Evolutionary conservation across 331 rosid genomes (phyloP).

Genomic region (Acacia pycnantha): DNA sequence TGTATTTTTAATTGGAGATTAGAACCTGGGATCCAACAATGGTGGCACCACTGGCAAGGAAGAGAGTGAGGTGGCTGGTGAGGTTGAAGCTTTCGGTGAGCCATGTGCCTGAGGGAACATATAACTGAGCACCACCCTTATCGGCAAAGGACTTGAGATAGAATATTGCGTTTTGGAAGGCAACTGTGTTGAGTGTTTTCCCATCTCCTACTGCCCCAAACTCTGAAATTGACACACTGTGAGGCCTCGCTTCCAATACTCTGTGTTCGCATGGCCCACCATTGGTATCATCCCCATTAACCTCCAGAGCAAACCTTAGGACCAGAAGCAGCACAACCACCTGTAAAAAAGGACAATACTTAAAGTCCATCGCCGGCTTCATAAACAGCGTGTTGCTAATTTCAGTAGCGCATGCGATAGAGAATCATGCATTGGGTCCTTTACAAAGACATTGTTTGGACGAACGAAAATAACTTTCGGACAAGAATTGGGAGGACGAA

Average conservation of each 20-base stretch:
- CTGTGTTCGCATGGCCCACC: slow-evolving; percentile 31
- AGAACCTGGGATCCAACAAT: slow-evolving; percentile 62
- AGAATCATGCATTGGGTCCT: not conserved
- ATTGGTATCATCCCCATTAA: slow-evolving; percentile 28
- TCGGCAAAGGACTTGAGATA: slow-evolving; percentile 67
- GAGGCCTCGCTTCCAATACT: slow-evolving; percentile 46
- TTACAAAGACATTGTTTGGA: slow-evolving; percentile 6
- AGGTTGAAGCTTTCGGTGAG: slow-evolving; percentile 67
- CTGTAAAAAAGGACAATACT: slow-evolving; percentile 11
- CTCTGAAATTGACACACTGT: slow-evolving; percentile 62
- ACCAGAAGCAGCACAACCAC: slow-evolving; percentile 45
- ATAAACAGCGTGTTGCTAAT: not conserved
- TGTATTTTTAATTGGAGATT: not conserved
- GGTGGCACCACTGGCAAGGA: slow-evolving; percentile 56
- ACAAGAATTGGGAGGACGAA: not conserved
- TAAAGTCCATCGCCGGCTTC: not conserved
- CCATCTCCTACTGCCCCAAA: slow-evolving; percentile 77
- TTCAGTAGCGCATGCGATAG: not conserved
- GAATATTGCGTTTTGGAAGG: slow-evolving; percentile 69
- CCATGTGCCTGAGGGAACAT: slow-evolving; percentile 65
- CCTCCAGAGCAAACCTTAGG: slow-evolving; percentile 34
- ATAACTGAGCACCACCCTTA: slow-evolving; percentile 73
- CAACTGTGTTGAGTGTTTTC: slow-evolving; percentile 56
- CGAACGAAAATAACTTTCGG: not conserved
- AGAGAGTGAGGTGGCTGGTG: slow-evolving; percentile 70